phyloP scores from a whole-genome alignment of 2,329 filamentous ascomycete species.

The Aspergillus floridensis region DNA sequence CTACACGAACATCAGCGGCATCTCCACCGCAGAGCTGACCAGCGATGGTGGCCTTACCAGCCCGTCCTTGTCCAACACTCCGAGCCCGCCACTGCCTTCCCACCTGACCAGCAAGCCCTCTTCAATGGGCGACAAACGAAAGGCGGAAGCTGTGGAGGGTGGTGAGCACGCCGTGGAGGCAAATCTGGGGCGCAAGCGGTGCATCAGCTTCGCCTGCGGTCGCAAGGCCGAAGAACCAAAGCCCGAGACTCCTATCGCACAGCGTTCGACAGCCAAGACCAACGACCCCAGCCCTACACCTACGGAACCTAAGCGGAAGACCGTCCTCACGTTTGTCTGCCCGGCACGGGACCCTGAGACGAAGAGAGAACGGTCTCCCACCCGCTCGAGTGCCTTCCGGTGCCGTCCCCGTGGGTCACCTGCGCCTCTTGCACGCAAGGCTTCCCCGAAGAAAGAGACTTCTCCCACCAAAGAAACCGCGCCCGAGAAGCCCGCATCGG shows the following conservation, averaged over 20 bases:
- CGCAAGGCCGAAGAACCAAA: conserved; percentile 55
- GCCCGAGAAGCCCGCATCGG: conserved; percentile 11
- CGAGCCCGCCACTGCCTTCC: conserved; percentile 73
- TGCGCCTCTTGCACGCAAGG: conserved; percentile 35
- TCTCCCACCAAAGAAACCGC: conserved; percentile 7
- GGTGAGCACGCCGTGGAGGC: conserved; percentile 60
- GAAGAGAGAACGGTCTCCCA: conserved; percentile 28
- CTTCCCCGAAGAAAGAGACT: conserved; percentile 21
- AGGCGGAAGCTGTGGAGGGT: conserved; percentile 35
- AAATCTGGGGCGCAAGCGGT: conserved; percentile 73
- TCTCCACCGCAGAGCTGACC: conserved; percentile 88
- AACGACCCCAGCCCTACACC: conserved; percentile 15
- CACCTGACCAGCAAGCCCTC: conserved; percentile 31
- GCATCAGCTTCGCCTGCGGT: conserved; percentile 88
- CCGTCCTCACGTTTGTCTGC: conserved; percentile 49
- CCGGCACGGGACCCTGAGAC: conserved; percentile 36
- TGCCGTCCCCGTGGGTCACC: conserved; percentile 41
- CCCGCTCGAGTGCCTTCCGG: conserved; percentile 23
- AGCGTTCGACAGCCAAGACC: conserved; percentile 24
- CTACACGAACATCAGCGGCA: conserved; percentile 74
- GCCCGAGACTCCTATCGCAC: conserved; percentile 24
- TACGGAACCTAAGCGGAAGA: conserved; percentile 42
- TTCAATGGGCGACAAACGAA: conserved; percentile 16
- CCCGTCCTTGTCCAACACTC: conserved; percentile 80
- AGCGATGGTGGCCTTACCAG: conserved; percentile 91